These are phyloP conservation scores for Clarireedia homoeocarpa DNA, from an alignment of 2,329 filamentous ascomycete genomes.

Conservation along the genomic window DNA sequence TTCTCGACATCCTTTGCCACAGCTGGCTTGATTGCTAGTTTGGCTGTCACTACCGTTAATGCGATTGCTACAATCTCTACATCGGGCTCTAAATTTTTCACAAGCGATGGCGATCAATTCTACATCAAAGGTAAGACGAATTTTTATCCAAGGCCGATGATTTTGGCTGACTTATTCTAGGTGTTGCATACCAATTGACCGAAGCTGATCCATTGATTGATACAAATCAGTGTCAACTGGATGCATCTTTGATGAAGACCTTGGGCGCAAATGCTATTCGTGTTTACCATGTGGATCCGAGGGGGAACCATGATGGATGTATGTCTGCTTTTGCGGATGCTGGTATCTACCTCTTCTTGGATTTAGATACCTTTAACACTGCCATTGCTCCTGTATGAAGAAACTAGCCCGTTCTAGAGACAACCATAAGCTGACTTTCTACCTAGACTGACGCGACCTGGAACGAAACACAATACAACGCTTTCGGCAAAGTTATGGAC, in stretches of 20 bases:
- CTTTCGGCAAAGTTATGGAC: slow-evolving; percentile 28
- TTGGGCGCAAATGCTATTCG: slow-evolving; percentile 79
- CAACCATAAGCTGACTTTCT: slow-evolving; percentile 9
- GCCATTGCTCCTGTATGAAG: slow-evolving; percentile 54
- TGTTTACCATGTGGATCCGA: slow-evolving; percentile 77
- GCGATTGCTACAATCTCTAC: slow-evolving; percentile 42
- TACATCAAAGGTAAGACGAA: slow-evolving; percentile 63
- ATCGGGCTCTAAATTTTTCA: slow-evolving; percentile 80
- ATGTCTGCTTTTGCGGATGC: slow-evolving; percentile 74
- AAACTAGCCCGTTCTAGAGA: too few relatives aligned
- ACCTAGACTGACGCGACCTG: slow-evolving; percentile 53
- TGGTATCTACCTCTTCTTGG: slow-evolving; percentile 77
- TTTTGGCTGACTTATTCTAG: slow-evolving; percentile 35
- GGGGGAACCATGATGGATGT: slow-evolving; percentile 64
- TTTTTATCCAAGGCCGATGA: not conserved
- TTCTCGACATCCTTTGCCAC: slow-evolving; percentile 18
- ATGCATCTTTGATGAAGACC: slow-evolving; percentile 69
- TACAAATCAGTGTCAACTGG: slow-evolving; percentile 65
- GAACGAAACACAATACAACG: slow-evolving; percentile 63
- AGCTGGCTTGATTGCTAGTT: slow-evolving; percentile 20
- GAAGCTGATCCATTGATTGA: slow-evolving; percentile 68
- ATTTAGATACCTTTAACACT: slow-evolving; percentile 68
- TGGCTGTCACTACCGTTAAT: slow-evolving; percentile 20
- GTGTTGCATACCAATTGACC: slow-evolving; percentile 62
- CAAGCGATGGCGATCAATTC: slow-evolving; percentile 71